Base-by-base conservation (phyloP, 2,329 filamentous ascomycete genomes). In the Pseudopyricularia javanii region DNA sequence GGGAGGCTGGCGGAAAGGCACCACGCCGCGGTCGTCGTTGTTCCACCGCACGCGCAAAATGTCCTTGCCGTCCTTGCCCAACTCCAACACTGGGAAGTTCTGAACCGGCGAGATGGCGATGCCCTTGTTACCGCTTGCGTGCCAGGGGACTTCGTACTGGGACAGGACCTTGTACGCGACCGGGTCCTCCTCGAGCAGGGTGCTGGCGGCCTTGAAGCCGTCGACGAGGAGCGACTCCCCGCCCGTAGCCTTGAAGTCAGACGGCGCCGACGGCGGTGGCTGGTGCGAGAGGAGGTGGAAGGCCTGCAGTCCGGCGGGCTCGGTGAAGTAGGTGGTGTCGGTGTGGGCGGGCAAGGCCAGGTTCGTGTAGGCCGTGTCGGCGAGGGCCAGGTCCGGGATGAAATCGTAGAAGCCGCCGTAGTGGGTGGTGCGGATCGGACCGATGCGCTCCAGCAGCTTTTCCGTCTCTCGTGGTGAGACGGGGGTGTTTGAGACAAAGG, bases 311-410 rank as follows among this genome's bases (percentile, higher is more conserved):
- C 91, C 89, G 2, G 88, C 84, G 0, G 93, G 91, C 57, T 97
- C 91, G 22, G 82, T 90, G 70, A 97, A 97, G 68, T 98, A 97
- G 1, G 91, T 95, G 7, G 82, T 97, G 69, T 98, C 93, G 1
- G 91, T 97, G 67, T 98, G 93, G 1, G 87, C 85, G 20, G 82
- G 80, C 3, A 98, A 78, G 1, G 83, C 83, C 50, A 93, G 75
- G 60, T 86, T 89, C 2, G 91, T 96, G 70, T 97, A 98, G 3
- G 90, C 90, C 2, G 88, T 94, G 62, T 95, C 90, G 58, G 91
- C 91, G 63, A 85, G 85, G 28, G 88, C 85, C 24, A 96, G 78
- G 66, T 96, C 87, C 5, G 91, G 86, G 1, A 88, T 87, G 66
- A 97, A 97, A 68, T 96, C 91, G 61, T 79, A 80, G 63, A 78